Conservation (phyloP, 495 filamentous ascomycete genomes). For the Elaphomyces granulatus region DNA sequence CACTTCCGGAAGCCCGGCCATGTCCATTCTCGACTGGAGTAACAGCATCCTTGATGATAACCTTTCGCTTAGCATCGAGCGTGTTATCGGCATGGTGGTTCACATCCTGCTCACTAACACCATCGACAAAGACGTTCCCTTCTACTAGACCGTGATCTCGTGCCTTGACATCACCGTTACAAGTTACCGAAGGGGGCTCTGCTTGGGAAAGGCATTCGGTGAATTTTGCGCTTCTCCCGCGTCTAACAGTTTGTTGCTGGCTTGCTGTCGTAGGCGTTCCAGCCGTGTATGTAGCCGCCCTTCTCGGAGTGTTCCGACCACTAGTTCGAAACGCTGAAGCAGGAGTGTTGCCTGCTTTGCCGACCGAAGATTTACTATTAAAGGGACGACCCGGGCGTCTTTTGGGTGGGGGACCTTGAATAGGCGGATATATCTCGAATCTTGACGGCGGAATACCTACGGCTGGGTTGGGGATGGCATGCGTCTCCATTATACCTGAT, state of each 20-base stretch:
- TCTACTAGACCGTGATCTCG: neutral
- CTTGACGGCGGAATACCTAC: slow-evolving; percentile 55
- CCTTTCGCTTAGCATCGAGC: neutral
- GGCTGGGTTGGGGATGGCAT: slow-evolving; percentile 16
- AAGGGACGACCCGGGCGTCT: slow-evolving; percentile 36
- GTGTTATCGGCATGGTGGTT: neutral
- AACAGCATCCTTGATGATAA: neutral
- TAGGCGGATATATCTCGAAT: slow-evolving; percentile 74
- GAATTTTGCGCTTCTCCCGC: slow-evolving; percentile 26
- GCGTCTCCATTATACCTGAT: neutral
- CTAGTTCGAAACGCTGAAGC: slow-evolving; percentile 18
- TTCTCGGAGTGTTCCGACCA: slow-evolving; percentile 27
- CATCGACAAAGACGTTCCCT: neutral
- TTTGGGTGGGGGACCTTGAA: slow-evolving; percentile 40
- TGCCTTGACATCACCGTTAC: neutral
- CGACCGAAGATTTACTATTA: slow-evolving; percentile 10
- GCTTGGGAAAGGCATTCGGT: slow-evolving; percentile 17
- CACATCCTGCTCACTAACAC: neutral
- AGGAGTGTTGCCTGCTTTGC: slow-evolving; percentile 16
- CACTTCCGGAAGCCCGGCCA: neutral
- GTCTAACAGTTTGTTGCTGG: slow-evolving; percentile 17
- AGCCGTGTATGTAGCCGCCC: slow-evolving; percentile 12
- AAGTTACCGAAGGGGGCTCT: slow-evolving; percentile 8
- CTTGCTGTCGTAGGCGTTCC: slow-evolving; percentile 11
- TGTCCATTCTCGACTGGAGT: neutral